Evolutionary conservation across 1,139 yeast genomes (phyloP).

Genomic region (Pichia sp.): DNA sequence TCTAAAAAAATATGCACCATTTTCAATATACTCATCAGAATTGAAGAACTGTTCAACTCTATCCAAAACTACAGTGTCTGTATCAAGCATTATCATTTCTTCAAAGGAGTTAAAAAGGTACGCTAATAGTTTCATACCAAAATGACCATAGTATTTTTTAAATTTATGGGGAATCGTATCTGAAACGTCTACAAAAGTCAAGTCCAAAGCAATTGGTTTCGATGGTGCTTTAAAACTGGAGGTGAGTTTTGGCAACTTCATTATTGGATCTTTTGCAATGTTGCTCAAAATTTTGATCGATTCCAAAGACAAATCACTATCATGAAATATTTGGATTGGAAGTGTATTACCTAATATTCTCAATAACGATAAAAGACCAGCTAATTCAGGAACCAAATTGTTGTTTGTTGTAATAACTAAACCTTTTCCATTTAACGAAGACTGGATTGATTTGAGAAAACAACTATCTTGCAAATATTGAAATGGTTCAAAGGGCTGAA

Average conservation of each 20-base stretch:
- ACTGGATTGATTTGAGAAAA: constrained; percentile 33
- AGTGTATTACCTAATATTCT: constrained; percentile 37
- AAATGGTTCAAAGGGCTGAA: constrained; percentile 2
- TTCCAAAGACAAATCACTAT: constrained; percentile 29
- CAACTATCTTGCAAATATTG: constrained; percentile 18
- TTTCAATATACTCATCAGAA: constrained; percentile 24
- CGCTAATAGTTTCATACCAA: constrained; percentile 41
- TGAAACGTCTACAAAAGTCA: constrained; percentile 41
- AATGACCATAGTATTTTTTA: constrained; percentile 31
- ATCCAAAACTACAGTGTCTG: constrained; percentile 46
- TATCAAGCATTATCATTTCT: constrained; percentile 44
- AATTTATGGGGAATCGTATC: constrained; percentile 25
- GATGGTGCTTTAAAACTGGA: constrained; percentile 13
- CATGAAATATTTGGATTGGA: constrained; percentile 50
- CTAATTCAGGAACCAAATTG: constrained; percentile 35
- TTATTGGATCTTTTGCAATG: constrained; percentile 30
- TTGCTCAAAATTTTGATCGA: constrained; percentile 23
- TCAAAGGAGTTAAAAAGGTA: constrained; percentile 40
- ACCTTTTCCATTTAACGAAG: constrained; percentile 37
- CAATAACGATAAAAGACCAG: constrained; percentile 36
- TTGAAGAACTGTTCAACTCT: constrained; percentile 28
- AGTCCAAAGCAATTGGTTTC: constrained; percentile 30
- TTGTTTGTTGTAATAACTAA: constrained; percentile 43
- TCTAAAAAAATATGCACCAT: constrained; percentile 32
- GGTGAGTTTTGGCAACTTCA: constrained; percentile 23